Evolutionary conservation across 495 filamentous ascomycete genomes (phyloP).

Genomic region (Corynascus novoguineensis): DNA sequence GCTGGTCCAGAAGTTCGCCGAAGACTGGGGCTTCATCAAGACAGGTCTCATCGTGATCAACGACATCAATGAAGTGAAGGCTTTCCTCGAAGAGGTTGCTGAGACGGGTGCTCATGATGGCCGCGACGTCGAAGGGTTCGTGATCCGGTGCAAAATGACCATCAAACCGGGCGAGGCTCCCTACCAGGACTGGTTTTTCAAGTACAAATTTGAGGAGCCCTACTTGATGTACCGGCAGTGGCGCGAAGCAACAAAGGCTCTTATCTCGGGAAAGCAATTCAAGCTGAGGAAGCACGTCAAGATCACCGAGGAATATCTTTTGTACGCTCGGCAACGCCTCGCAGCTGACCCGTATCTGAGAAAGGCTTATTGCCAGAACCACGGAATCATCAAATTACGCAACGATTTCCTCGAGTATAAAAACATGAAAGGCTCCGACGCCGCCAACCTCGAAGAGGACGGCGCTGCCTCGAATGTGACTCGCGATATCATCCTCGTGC

Average conservation of each 20-base stretch:
- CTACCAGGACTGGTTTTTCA: constrained; percentile 96
- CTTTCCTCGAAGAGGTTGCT: constrained; percentile 74
- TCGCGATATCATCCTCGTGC: constrained; percentile 67
- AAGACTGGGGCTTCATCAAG: constrained; percentile 90
- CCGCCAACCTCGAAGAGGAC: constrained; percentile 39
- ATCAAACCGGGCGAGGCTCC: constrained; percentile 28
- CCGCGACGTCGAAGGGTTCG: constrained; percentile 93
- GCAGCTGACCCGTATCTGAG: constrained; percentile 55
- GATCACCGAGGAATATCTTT: constrained; percentile 87
- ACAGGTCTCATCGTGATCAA: constrained; percentile 74
- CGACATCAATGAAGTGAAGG: constrained; percentile 63
- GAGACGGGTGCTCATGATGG: constrained; percentile 83
- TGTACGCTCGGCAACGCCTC: constrained; percentile 70
- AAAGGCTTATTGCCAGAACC: constrained; percentile 71
- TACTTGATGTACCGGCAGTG: constrained; percentile 98
- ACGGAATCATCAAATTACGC: constrained; percentile 90
- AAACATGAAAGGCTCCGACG: constrained; percentile 77
- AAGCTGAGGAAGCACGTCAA: constrained; percentile 78
- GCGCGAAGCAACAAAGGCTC: constrained; percentile 91
- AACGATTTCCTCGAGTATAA: constrained; percentile 77
- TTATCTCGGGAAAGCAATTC: constrained; percentile 70
- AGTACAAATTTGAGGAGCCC: constrained; percentile 98
- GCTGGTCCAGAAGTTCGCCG: constrained; percentile 81
- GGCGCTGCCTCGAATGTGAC: constrained; percentile 41
- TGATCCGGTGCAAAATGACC: constrained; percentile 76